Evolutionary conservation across 768 basidiomycete genomes (phyloP), one percentile per base, ranked within the genome.

Genomic region (Boletus tylopilopsis): DNA sequence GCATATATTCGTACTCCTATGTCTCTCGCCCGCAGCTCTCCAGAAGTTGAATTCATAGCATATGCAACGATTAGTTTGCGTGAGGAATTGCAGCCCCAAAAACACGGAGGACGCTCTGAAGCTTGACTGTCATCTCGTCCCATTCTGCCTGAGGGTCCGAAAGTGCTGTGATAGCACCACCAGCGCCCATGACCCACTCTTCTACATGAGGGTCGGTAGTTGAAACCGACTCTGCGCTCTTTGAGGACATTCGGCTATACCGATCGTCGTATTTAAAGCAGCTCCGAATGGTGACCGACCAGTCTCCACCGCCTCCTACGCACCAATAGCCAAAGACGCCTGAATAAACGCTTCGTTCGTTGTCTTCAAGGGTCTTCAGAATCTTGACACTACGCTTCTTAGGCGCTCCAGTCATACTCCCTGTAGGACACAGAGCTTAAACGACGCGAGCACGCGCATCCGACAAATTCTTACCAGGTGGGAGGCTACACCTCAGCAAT

Each of bases 351-450:
- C 83, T 79, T 24, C 94, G 79, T 40, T 84, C 78, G 35, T 75
- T 66, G 39, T 76, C 78, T 66, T 97, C 94, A 3, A 96, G 76
- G 1, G 73, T 74, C 53, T 90, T 87, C 8, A 98, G 76, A 30
- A 98, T 85, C 67, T 96, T 89, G 8, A 96, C 85, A 48, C 89
- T 91, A 27, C 94, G 84, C 60, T 95, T 87, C 72, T 97, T 98
- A 0, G 94, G 94, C 0, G 94, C 94, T 30, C 94, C 94, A 2
- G 94, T 97, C 94, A 98, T 98, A 51, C 91, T 94, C 2, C 93
- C 92, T 94, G 52, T 27, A 40, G 18, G 16, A 15, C 4, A 35
- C 19, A 15, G 27, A 16, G 48, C 42, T 48, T 51, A 53, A 38
- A 30, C 13, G 21, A 49, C 6, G 46, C 13, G 15, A 37, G 34